Conservation (phyloP, 345 rosid genomes). For the Nephelium lappaceum region DNA sequence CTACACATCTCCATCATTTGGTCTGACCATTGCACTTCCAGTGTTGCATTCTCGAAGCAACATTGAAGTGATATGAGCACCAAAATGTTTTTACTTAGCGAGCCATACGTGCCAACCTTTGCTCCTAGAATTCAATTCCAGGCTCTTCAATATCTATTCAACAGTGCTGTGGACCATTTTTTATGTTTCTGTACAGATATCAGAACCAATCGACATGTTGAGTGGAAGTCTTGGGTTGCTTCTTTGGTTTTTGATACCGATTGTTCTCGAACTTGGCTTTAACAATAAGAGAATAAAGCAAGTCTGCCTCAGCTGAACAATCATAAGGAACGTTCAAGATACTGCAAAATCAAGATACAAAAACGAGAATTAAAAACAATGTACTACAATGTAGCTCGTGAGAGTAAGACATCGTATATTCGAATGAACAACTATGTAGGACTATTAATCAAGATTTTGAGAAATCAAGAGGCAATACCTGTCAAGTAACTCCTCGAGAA, state of each 20-base stretch:
- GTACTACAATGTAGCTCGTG: neutral
- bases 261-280: slow-evolving; percentile 87
- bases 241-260: slow-evolving; percentile 74
- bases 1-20: neutral
- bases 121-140: neutral
- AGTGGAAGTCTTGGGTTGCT: slow-evolving; percentile 65
- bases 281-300: slow-evolving; percentile 67
- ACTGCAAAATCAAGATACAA: slow-evolving; percentile 39
- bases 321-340: slow-evolving; percentile 65
- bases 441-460: neutral
- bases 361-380: neutral
- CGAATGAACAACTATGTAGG: too few species aligned
- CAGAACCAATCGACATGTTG: slow-evolving; percentile 77
- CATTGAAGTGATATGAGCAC: neutral
- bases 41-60: neutral
- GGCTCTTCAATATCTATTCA: neutral
- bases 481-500: slow-evolving; percentile 79
- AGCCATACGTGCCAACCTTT: neutral
- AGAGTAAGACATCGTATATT: too few species aligned
- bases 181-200: slow-evolving; percentile 6
- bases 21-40: neutral
- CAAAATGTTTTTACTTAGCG: too few species aligned
- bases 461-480: slow-evolving; percentile 42
- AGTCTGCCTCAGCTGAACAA: slow-evolving; percentile 77
- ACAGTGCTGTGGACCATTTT: neutral